phyloP scores from a whole-genome alignment of 495 filamentous ascomycete species.

The Elasticomyces elasticus region DNA sequence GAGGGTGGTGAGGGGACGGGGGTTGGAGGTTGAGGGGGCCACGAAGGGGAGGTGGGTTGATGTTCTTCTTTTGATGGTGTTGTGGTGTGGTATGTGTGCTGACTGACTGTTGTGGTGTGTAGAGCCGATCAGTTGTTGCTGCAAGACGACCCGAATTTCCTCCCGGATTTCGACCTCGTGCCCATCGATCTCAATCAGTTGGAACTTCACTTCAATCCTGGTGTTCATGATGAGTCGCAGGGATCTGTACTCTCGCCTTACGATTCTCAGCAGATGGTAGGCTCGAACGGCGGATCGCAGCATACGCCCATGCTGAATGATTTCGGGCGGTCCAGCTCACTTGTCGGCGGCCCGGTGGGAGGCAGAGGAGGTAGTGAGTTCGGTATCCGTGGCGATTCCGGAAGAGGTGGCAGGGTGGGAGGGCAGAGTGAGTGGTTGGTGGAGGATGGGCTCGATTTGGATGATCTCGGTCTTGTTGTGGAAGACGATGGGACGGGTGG shows the following conservation, averaged over 20 bases:
- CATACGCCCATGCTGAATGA: constrained; percentile 27
- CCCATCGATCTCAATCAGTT: constrained; percentile 48
- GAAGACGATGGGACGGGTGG: constrained; percentile 51
- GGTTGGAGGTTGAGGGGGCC: constrained; percentile 61
- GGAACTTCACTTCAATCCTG: constrained; percentile 25
- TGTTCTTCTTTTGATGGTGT: background rate
- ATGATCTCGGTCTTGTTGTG: constrained; percentile 48
- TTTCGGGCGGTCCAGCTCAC: constrained; percentile 20
- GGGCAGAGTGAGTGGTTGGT: constrained; percentile 34
- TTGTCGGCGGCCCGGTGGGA: constrained; percentile 21
- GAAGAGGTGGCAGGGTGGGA: constrained; percentile 2
- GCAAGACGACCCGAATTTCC: constrained; percentile 76
- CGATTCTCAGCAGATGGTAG: constrained; percentile 24
- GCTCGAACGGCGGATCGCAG: constrained; percentile 29
- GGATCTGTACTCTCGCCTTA: constrained; percentile 33
- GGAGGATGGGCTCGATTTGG: constrained; percentile 49
- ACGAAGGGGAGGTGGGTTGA: constrained; percentile 52
- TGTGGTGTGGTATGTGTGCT: no score
- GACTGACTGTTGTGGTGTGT: no score
- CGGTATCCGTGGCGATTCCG: constrained; percentile 29
- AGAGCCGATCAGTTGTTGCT: constrained; percentile 75
- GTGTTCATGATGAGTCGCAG: constrained; percentile 23
- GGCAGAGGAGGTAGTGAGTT: constrained; percentile 33
- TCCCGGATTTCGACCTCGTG: constrained; percentile 55
- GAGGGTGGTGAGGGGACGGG: constrained; percentile 42